Evolutionary conservation across 768 basidiomycete species (phyloP), one percentile per base, ranked within the genome.

Genomic region (Lactarius akahatsu): DNA sequence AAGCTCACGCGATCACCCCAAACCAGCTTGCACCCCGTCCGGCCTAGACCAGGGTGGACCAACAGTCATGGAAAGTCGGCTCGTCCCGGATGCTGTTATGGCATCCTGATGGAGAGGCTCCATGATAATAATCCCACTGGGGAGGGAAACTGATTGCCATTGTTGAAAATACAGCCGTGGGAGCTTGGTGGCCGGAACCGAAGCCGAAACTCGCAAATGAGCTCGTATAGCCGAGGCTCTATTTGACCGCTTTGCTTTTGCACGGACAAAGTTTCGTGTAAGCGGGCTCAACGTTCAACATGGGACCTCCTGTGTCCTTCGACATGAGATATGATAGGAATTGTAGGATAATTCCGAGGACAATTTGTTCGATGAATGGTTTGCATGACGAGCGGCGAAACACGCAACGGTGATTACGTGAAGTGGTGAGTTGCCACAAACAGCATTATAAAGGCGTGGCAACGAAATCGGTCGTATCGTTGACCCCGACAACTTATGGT

Each of bases 401-500:
- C 28, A 32, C 32, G 54, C 26, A 32, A 18, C 30, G 18, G 32
- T 41, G 57, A 58, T 58, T 58, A 58, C 57, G 57, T 23, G 23
- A 41, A 8, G 57, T 26, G 38, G 38, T 13, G 11, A 58, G 7
- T 36, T 36, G 20, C 45, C 45, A 23, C 10, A 28, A 34, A 23
- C 13, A 34, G 11, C 16, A 30, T 36, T 63, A 63, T 64, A 65
- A 65, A 55, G 41, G 63, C 26, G 38, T n/a, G 47, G 13, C 47
- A 13, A 18, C 50, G 15, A 18, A 20, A 1, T 3, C 3, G 13
- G 16, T 2, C 0, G 7, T 1, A 1, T 10, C 26, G 54, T 56
- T 32, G 50, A 34, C 52, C 47, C 50, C 45, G 26, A 32, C 57
- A 64, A 70, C 70, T 64, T 69, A 70, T 70, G 70, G 70, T 70